phyloP scores from a whole-genome alignment of 139 green algal genomes.

The Mychonastes homosphaera region DNA sequence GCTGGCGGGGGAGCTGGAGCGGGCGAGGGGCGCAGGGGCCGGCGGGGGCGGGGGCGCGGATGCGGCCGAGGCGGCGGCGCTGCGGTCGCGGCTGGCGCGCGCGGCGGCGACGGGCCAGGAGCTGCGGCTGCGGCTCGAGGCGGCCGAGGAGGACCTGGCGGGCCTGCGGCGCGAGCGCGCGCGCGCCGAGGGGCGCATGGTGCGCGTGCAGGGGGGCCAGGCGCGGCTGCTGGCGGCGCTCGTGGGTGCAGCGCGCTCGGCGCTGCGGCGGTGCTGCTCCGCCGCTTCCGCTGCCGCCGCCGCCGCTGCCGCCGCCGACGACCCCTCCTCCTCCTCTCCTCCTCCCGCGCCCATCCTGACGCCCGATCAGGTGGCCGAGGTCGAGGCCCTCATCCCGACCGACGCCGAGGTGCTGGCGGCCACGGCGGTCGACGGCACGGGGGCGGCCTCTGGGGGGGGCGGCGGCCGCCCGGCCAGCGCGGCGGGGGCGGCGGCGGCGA shows the following conservation, averaged over 20 bases:
- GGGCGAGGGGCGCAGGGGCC: constrained; percentile 33
- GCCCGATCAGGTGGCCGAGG: constrained; percentile 23
- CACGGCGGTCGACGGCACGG: not conserved
- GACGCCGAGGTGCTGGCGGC: not conserved
- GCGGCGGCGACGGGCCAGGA: constrained; percentile 22
- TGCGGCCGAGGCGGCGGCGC: not conserved
- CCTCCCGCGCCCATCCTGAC: not conserved
- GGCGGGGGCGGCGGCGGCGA: not conserved
- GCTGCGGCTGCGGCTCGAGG: constrained; percentile 31
- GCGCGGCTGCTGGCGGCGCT: not conserved
- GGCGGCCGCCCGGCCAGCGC: too few species aligned
- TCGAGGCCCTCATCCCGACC: constrained; percentile 6
- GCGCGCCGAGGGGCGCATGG: constrained; percentile 30
- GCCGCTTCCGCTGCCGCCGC: not conserved
- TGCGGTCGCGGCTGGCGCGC: not conserved
- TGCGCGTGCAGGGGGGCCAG: constrained; percentile 13
- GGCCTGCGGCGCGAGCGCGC: constrained; percentile 36
- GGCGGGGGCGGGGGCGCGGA: constrained; percentile 2
- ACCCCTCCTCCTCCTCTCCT: not conserved
- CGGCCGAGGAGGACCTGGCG: constrained; percentile 16
- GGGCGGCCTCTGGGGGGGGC: not conserved
- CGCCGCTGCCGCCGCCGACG: not conserved
- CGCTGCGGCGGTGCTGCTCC: not conserved
- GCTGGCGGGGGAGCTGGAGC: constrained; percentile 49
- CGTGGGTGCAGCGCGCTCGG: not conserved